phyloP scores from a whole-genome alignment of 306 rosid genomes.

The Fagus crenata region DNA sequence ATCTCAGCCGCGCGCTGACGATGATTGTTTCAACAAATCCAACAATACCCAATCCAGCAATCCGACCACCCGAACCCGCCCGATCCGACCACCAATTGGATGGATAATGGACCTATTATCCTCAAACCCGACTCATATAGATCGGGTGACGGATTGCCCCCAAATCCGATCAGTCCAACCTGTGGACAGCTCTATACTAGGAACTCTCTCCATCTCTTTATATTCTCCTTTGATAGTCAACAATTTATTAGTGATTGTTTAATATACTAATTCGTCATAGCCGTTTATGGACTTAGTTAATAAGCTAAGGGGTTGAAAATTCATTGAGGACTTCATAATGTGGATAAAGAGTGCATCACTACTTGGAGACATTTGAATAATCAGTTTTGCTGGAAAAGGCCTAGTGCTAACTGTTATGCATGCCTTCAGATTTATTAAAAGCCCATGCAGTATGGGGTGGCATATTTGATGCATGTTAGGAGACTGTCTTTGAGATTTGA shows the following conservation, averaged over 20 bases:
- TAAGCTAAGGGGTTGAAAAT: neutral
- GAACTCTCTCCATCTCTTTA: neutral
- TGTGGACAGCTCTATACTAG: too few species aligned
- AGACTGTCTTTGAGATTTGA: neutral
- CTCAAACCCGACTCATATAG: too few species aligned
- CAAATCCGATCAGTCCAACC: too few species aligned
- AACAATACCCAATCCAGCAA: too few species aligned
- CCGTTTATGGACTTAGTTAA: neutral
- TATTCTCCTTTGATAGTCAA: neutral
- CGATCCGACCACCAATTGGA: too few species aligned
- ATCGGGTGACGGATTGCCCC: too few species aligned
- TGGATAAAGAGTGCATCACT: neutral
- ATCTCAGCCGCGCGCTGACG: too few species aligned
- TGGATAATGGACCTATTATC: too few species aligned
- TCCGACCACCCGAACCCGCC: too few species aligned
- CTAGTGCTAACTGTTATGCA: neutral
- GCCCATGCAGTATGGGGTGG: neutral
- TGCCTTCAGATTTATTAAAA: neutral
- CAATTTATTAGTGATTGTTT: neutral
- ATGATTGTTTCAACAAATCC: too few species aligned
- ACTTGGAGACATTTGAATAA: constrained; percentile 3
- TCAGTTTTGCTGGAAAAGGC: constrained; percentile 1
- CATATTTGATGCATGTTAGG: neutral
- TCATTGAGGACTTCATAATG: neutral
- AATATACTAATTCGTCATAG: neutral